phyloP scores from a whole-genome alignment of 1,284 basidiomycete genomes.

The Apiotrichum brassicae region DNA sequence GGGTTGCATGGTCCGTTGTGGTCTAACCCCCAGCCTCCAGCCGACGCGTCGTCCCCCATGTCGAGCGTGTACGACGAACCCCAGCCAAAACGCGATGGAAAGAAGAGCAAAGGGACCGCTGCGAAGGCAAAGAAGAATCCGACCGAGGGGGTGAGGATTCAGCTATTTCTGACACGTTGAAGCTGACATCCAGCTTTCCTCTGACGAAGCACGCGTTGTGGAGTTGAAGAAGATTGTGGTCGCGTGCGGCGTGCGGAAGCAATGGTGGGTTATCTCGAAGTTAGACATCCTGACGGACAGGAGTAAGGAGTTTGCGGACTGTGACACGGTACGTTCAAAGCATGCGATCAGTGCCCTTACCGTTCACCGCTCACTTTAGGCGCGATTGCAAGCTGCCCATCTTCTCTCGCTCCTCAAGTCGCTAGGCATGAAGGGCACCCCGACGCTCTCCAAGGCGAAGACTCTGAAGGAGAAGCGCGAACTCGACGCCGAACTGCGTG shows the following conservation, averaged over 20 bases:
- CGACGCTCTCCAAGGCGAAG: slow-evolving; percentile 71
- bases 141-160: slow-evolving; percentile 28
- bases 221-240: slow-evolving; percentile 53
- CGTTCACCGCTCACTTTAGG: slow-evolving; percentile 22
- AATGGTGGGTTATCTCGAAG: slow-evolving; percentile 54
- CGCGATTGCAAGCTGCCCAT: slow-evolving; percentile 60
- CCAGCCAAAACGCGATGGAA: neutral
- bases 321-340: slow-evolving; percentile 46
- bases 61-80: slow-evolving; percentile 19
- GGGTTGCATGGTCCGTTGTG: neutral
- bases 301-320: slow-evolving; percentile 61
- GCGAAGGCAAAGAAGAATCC: slow-evolving; percentile 24
- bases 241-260: slow-evolving; percentile 72
- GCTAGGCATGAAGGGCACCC: slow-evolving; percentile 72
- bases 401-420: slow-evolving; percentile 60
- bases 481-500: slow-evolving; percentile 70
- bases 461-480: slow-evolving; percentile 64
- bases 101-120: neutral
- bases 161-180: neutral
- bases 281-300: slow-evolving; percentile 18
- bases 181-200: slow-evolving; percentile 22
- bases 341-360: neutral
- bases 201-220: slow-evolving; percentile 35
- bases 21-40: neutral
- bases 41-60: slow-evolving; percentile 5